These are phyloP conservation scores for Aquilaria sinensis DNA, from an alignment of 345 rosid genomes.

Conservation along the genomic window DNA sequence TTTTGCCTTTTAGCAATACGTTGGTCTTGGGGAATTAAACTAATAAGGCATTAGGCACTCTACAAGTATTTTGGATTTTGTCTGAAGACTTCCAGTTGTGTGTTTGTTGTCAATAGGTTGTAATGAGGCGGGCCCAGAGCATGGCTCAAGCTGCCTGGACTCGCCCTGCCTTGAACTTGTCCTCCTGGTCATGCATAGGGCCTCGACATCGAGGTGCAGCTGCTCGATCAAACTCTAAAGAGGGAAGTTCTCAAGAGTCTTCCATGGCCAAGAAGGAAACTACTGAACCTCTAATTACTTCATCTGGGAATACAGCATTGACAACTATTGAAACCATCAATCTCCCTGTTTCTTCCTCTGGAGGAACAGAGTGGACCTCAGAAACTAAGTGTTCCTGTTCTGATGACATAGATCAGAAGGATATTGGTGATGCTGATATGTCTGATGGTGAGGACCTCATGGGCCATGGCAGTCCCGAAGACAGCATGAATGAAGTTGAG, in stretches of 20 bases:
- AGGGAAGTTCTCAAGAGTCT: conserved; percentile 32
- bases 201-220: conserved; percentile 61
- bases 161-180: conserved; percentile 54
- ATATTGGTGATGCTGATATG: conserved; percentile 11
- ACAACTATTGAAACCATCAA: conserved; percentile 23
- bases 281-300: conserved; percentile 35
- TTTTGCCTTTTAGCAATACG: too few species aligned
- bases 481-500: too few species aligned
- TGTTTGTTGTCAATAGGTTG: conserved; percentile 37
- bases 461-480: too few species aligned
- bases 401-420: conserved; percentile 20
- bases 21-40: too few species aligned
- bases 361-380: conserved; percentile 45
- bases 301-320: conserved; percentile 18
- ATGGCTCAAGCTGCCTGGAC: conserved; percentile 76
- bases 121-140: conserved; percentile 89
- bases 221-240: conserved; percentile 35
- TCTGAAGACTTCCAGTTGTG: not conserved
- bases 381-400: conserved; percentile 38
- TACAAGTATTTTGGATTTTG: not conserved
- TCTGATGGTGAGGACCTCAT: too few species aligned
- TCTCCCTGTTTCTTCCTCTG: conserved; percentile 27
- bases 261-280: conserved; percentile 24
- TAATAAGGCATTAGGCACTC: too few species aligned
- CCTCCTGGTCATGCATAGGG: conserved; percentile 93